These are phyloP conservation scores for Teratosphaeria nubilosa DNA, from an alignment of 2,329 filamentous ascomycete species.

Conservation along the genomic window DNA sequence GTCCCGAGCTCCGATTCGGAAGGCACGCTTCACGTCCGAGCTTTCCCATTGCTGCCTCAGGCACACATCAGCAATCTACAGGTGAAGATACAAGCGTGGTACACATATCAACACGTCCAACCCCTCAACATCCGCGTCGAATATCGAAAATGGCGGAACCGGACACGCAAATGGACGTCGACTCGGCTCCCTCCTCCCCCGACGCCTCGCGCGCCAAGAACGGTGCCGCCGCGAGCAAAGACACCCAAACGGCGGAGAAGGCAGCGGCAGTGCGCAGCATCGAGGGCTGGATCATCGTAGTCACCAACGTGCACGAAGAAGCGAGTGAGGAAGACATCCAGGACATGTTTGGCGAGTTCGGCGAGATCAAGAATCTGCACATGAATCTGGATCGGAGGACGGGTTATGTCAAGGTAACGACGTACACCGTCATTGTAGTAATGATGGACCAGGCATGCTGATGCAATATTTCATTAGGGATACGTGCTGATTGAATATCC, in stretches of 20 bases:
- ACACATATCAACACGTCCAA: background rate
- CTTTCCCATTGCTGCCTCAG: background rate
- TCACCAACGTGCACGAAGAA: slow-evolving; percentile 81
- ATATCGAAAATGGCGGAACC: slow-evolving; percentile 22
- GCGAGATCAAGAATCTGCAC: slow-evolving; percentile 80
- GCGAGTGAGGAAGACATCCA: slow-evolving; percentile 73
- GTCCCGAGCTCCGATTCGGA: background rate
- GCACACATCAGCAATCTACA: background rate
- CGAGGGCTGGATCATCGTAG: slow-evolving; percentile 81
- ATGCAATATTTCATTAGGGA: slow-evolving; percentile 42
- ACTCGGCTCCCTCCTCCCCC: slow-evolving; percentile 34
- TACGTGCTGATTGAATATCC: slow-evolving; percentile 80
- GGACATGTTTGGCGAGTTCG: slow-evolving; percentile 73
- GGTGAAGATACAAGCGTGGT: background rate
- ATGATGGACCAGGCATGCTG: background rate
- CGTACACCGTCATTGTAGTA: slow-evolving; percentile 7
- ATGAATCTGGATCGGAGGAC: slow-evolving; percentile 73
- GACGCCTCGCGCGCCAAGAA: slow-evolving; percentile 5
- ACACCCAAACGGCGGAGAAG: slow-evolving; percentile 62
- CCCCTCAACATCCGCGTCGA: background rate
- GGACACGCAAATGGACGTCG: slow-evolving; percentile 47
- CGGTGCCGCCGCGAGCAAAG: slow-evolving; percentile 27
- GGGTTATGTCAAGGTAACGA: slow-evolving; percentile 69
- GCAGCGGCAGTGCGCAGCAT: slow-evolving; percentile 77
- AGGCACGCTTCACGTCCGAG: background rate